Evolutionary conservation across 2,329 filamentous ascomycete genomes (phyloP).

Genomic region (Colletotrichum sp.): DNA sequence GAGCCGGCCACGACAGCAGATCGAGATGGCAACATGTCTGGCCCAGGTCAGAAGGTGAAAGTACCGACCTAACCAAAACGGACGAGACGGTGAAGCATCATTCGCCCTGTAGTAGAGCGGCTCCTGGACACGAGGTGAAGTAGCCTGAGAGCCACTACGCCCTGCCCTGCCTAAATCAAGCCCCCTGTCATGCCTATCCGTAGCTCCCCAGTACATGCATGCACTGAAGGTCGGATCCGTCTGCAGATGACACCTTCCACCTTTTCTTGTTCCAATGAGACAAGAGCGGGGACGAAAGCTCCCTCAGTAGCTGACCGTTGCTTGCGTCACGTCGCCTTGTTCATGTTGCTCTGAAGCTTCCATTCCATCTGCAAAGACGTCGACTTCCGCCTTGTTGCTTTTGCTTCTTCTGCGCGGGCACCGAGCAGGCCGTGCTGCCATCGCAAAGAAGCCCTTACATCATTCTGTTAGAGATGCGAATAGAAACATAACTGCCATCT

Average conservation of each 20-base stretch:
- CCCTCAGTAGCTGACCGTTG: neutral
- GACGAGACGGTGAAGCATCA: neutral
- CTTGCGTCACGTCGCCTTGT: constrained; percentile 2
- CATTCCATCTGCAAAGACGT: neutral
- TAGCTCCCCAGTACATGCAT: constrained; percentile 15
- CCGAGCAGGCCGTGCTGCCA: neutral
- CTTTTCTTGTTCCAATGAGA: constrained; percentile 4
- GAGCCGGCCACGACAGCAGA: neutral
- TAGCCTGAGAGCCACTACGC: neutral
- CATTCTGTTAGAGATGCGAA: constrained; percentile 13
- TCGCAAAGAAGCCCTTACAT: neutral
- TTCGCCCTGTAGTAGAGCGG: neutral
- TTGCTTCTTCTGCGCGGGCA: neutral
- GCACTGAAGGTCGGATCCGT: constrained; percentile 20
- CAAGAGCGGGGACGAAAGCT: constrained; percentile 15
- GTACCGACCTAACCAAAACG: neutral
- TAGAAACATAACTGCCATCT: constrained; percentile 18
- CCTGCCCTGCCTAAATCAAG: neutral
- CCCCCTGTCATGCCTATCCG: neutral
- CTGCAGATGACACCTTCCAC: constrained; percentile 21
- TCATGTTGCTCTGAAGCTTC: neutral
- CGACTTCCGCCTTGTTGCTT: neutral
- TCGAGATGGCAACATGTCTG: neutral
- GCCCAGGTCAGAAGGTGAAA: neutral
- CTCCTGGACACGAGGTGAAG: neutral